Conservation (phyloP, 83 land plant species). For the Picea abies region DNA sequence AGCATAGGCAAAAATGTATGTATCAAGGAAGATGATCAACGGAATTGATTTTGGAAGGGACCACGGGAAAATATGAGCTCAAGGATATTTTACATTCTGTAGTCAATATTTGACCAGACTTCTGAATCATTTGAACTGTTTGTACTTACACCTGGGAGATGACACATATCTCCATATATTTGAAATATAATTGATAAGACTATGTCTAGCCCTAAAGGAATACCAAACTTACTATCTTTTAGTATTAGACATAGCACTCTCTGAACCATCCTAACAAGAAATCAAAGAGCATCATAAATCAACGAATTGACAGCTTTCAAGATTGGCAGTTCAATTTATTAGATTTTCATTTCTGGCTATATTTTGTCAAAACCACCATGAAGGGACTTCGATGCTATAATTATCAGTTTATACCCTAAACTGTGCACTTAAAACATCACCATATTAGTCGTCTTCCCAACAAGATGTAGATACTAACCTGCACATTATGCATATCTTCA, state of each 20-base stretch:
- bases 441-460: slow-evolving; percentile 9
- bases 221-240: neutral
- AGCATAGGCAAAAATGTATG: neutral
- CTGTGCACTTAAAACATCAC: slow-evolving; percentile 14
- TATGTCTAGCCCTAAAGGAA: neutral
- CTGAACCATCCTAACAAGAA: neutral
- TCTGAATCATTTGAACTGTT: too few relatives aligned
- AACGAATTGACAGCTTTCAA: neutral
- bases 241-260: neutral
- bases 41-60: neutral
- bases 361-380: neutral
- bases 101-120: too few relatives aligned
- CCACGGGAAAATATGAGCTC: neutral
- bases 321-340: neutral
- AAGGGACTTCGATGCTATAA: neutral
- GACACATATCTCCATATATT: neutral
- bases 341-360: neutral
- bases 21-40: neutral
- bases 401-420: neutral
- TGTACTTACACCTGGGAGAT: too few relatives aligned
- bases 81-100: too few relatives aligned
- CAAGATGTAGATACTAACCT: slow-evolving; percentile 57
- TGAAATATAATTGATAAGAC: neutral
- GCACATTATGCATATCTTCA: slow-evolving; percentile 84
- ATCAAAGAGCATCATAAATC: neutral